Evolutionary conservation across 2,329 filamentous ascomycete genomes (phyloP), one percentile per base, ranked within the genome.

Genomic region (Escovopsis weberi): DNA sequence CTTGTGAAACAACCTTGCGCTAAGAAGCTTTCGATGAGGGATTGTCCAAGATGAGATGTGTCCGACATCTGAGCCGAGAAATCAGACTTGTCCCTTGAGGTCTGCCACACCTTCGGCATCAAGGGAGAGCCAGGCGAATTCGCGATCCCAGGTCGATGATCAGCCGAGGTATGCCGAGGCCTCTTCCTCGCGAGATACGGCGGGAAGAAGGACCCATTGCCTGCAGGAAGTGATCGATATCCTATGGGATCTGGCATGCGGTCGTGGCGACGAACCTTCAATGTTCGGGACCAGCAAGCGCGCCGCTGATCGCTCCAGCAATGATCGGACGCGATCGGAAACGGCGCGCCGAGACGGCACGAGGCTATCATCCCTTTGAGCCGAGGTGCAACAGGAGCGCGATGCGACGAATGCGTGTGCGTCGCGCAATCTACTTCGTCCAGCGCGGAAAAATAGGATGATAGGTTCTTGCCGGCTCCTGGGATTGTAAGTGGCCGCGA

Each of bases 101-200:
- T 23, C 23, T 23, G 23, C 23, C 23, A 23, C 23, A 23, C 23
- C 23, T 23, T 23, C 6, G 23, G 23, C 23, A 23, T 23, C 23
- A 6, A 23, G 23, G 63, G 46, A 50, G 11, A 52, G 52, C 4
- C 62, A 65, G 49, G 57, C 55, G 4, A 42, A 57, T 8, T 59
- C 57, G 50, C 57, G 50, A 43, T 23, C 23, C 23, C 23, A 23
- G 23, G 6, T 32, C 7, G 28, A 32, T 3, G 28, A 32, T 9
- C 11, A 23, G 28, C 28, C 28, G 28, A 32, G 28, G 8, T 32
- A 32, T 32, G 28, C 28, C 28, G 28, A 32, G 28, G 28, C 28
- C 4, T 7, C 28, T 32, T 32, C 4, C 28, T 32, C 11, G 28
- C 8, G 28, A 32, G 28, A 32, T 7, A 32, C 28, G 28, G 7